Evolutionary conservation across 129 eudicot species (phyloP), one percentile per base, ranked within the genome.

Genomic region (Helianthus tuberosus): DNA sequence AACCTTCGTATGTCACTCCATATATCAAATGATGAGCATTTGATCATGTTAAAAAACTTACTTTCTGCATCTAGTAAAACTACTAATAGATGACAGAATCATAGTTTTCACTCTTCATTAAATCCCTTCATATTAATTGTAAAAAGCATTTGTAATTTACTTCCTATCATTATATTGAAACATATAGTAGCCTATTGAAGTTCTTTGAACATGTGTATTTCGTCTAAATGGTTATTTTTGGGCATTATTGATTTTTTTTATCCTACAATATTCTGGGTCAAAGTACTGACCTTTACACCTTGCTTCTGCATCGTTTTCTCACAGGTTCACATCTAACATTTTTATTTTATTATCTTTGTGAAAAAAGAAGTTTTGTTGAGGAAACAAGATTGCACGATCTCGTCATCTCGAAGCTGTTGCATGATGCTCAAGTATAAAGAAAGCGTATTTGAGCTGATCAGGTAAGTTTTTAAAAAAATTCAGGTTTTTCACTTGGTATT

Each of bases 21-120:
- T 79, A 84, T 89, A 60, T 85, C 95, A 76, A 86, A 89, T 84
- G 95, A 93, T 66, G 92, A 93, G 80, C 95, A 93, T 86, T 87
- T 87, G 87, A 80, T 65, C 77, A 89, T 87, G 85, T 49, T 87
- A 72, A 86, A 81, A 73, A 70, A 77, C 69, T 82, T 93, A 71
- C 84, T 86, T 55, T 93, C 92, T 61, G 27, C 80, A 80, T 61
- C 78, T 70, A 68, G 62, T 76, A 68, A 68, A 41, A 80, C 51
- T 39, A n/a, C 1, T 44, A 64, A 64, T 14, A 44, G 51, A 64
- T 64, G 49, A 16, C 50, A 64, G 69, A 64, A 61, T 36, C 64
- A 14, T 32, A 39, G 25, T 68, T 73, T 62, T 54, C 54, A 29
- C 64, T 64, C 29, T 17, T 69, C 57, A 69, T 46, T 50, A 61